Evolutionary conservation across 2,329 filamentous ascomycete genomes (phyloP), one percentile per base, ranked within the genome.

Genomic region (Fusarium sp.): DNA sequence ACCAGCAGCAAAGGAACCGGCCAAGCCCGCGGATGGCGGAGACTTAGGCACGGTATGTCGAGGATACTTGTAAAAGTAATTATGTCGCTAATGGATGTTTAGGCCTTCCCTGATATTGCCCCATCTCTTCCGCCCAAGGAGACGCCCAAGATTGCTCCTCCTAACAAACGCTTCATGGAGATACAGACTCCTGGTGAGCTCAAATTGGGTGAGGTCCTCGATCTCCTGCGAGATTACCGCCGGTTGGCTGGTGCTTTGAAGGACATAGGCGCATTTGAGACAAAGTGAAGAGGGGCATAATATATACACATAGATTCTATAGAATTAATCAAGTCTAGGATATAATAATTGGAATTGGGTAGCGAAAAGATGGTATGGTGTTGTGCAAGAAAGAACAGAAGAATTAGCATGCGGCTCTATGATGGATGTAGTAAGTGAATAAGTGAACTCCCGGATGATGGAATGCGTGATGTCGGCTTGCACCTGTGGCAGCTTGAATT

Each of bases 201-300:
- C 28, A 89, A 85, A 57, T 82, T 95, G 26, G 87, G 89, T n/a
- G 93, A 95, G 73, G 89, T 95, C 18, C 80, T 91, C 24, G 88
- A 92, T 58, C 81, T 95, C 49, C 79, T 95, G 22, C 85, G 88
- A 57, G 92, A 95, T 77, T 95, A 95, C 74, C 88, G 92, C 72
- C 84, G 92, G 54, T 80, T 95, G 46, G 92, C 91, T 0, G 84
- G 84, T 28, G 87, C 87, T 10, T 77, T 95, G 59, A 88, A 88
- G 72, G 87, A 90, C 49, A 80, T 88, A 75, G 88, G 85, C 20
- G 89, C 88, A 11, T 89, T 91, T 74, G 85, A 85, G 63, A 81
- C 82, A 18, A 79, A 79, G 58, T 80, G 70, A 66, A 24, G 22
- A 22, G 20, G 28, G 26, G 28, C 39, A 26, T 33, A 8, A 58